A percentile compares a stretch with the other conserved stretches of the same genome.
Conservation (phyloP, 352 stramenopile genomes). For the Phytopythium ostracodes region DNA sequence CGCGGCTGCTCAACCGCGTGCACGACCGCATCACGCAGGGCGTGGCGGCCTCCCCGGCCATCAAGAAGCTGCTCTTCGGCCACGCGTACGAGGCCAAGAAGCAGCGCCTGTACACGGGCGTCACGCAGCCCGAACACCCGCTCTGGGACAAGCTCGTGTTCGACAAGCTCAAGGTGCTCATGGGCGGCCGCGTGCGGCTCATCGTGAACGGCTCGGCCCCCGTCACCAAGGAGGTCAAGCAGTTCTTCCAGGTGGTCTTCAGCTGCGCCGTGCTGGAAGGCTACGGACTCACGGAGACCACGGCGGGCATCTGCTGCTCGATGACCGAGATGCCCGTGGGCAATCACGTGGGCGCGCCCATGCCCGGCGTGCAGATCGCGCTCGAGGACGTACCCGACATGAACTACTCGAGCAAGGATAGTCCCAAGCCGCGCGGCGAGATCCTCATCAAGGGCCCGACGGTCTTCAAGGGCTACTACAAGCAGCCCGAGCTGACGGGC, state of each 20-base stretch:
- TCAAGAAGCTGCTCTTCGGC: conserved; percentile 74
- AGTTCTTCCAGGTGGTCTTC: conserved; percentile 95
- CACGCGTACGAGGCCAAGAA: conserved; percentile 59
- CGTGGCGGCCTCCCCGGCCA: conserved; percentile 43
- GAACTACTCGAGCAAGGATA: conserved; percentile 91
- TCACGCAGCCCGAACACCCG: conserved; percentile 39
- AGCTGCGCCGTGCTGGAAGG: conserved; percentile 91
- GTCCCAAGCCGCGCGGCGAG: conserved; percentile 57
- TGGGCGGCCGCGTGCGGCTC: conserved; percentile 87
- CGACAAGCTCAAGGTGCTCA: conserved; percentile 88
- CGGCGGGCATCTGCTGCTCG: conserved; percentile 77
- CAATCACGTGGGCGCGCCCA: conserved; percentile 91
- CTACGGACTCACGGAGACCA: conserved; percentile 95
- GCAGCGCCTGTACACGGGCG: conserved; percentile 36
- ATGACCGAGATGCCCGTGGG: conserved; percentile 47
- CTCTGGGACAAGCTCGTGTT: conserved; percentile 97
- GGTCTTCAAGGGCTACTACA: conserved; percentile 94
- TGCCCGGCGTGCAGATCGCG: conserved; percentile 86
- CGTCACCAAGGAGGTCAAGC: conserved; percentile 90
- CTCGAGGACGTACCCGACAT: conserved; percentile 97
- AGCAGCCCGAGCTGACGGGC: conserved; percentile 89
- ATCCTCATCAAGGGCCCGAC: conserved; percentile 70
- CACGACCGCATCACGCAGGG: conserved; percentile 94
- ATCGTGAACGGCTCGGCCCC: conserved; percentile 94
- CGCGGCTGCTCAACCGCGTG: conserved; percentile 95